Conservation (phyloP, 2,329 filamentous ascomycete species). For the Arachnopeziza araneosa region DNA sequence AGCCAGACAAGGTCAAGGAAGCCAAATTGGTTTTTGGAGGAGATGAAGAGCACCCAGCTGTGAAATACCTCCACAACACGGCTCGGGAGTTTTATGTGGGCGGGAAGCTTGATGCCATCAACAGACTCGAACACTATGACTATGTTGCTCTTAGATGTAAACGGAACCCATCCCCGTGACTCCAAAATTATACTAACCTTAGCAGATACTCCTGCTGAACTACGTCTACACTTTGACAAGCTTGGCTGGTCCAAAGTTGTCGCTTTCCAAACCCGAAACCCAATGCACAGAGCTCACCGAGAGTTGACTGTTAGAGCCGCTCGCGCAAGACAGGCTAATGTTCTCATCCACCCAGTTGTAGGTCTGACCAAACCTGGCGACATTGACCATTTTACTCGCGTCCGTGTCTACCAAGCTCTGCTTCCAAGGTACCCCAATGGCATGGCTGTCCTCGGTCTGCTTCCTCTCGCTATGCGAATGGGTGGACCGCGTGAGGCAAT, state of each 20-base stretch:
- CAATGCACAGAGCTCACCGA: slow-evolving; percentile 98
- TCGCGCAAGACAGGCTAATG: slow-evolving; percentile 92
- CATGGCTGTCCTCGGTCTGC: slow-evolving; percentile 93
- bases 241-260: slow-evolving; percentile 97
- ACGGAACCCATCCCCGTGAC: slow-evolving; percentile 30
- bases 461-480: slow-evolving; percentile 98
- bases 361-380: slow-evolving; percentile 98
- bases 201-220: slow-evolving; percentile 78
- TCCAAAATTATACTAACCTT: background rate
- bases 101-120: slow-evolving; percentile 92
- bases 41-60: slow-evolving; percentile 83
- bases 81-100: slow-evolving; percentile 88
- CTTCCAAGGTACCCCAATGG: slow-evolving; percentile 96
- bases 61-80: slow-evolving; percentile 80
- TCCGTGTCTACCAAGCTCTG: slow-evolving; percentile 96
- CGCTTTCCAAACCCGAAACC: slow-evolving; percentile 98
- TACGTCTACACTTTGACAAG: slow-evolving; percentile 97
- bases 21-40: slow-evolving; percentile 92
- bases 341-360: slow-evolving; percentile 97
- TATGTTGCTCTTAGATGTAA: slow-evolving; percentile 90
- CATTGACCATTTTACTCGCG: slow-evolving; percentile 99
- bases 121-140: slow-evolving; percentile 96
- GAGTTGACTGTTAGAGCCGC: slow-evolving; percentile 96
- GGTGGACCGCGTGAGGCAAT: slow-evolving; percentile 96
- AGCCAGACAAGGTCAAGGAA: slow-evolving; percentile 87